Evolutionary conservation across 768 basidiomycete species (phyloP).

Genomic region (Mycena metata): DNA sequence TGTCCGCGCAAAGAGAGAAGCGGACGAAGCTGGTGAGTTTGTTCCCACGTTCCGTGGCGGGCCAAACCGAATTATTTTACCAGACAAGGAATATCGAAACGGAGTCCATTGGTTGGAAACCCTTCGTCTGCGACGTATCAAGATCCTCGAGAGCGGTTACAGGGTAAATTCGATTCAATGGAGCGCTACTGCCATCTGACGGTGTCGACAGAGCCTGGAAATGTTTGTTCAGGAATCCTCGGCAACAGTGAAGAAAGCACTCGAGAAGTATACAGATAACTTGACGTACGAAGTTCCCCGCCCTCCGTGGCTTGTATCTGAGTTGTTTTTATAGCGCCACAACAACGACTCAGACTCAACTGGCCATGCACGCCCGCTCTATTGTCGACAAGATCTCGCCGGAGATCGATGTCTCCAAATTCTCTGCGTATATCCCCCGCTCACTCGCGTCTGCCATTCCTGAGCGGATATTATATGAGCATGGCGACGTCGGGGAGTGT

Average conservation of each 20-base stretch:
- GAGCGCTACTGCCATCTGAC: not conserved
- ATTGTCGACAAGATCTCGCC: slow-evolving; percentile 78
- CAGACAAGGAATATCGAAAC: slow-evolving; percentile 92
- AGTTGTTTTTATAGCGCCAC: slow-evolving; percentile 69
- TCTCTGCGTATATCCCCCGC: slow-evolving; percentile 70
- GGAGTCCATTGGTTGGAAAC: slow-evolving; percentile 96
- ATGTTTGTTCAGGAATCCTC: slow-evolving; percentile 83
- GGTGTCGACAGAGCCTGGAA: slow-evolving; percentile 75
- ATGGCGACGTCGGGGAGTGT: slow-evolving; percentile 87
- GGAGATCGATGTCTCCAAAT: slow-evolving; percentile 73
- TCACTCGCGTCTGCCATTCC: slow-evolving; percentile 76
- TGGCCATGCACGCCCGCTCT: slow-evolving; percentile 74
- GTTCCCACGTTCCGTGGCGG: slow-evolving; percentile 1
- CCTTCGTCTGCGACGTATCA: slow-evolving; percentile 82
- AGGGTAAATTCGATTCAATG: slow-evolving; percentile 61
- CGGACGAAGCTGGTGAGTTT: slow-evolving; percentile 86
- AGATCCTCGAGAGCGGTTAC: slow-evolving; percentile 86
- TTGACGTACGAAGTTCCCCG: slow-evolving; percentile 66
- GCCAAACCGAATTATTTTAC: slow-evolving; percentile 22
- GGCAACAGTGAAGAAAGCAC: slow-evolving; percentile 68
- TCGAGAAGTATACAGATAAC: slow-evolving; percentile 85
- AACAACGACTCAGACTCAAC: slow-evolving; percentile 78
- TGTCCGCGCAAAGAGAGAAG: slow-evolving; percentile 88
- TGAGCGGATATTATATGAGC: slow-evolving; percentile 80
- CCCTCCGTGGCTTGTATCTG: slow-evolving; percentile 6